Base-by-base conservation (phyloP, 176 grass and related monocot genomes). In the Cocos nucifera region DNA sequence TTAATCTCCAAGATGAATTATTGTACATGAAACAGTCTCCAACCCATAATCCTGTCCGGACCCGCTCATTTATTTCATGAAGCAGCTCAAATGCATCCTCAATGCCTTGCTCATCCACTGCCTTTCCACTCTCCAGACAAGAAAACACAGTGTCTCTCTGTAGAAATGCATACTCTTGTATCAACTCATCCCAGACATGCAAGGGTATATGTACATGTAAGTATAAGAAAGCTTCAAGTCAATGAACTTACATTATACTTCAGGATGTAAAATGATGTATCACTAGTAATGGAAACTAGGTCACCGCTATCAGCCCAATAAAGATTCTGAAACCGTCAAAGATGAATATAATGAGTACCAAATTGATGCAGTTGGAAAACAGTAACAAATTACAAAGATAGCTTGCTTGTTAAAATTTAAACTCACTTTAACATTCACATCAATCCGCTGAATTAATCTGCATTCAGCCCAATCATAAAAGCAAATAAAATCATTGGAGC, bases 401-500 rank as follows among this genome's bases (percentile, higher is more conserved):
- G 69, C 16, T 58, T 17, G 30, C 35, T 44, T 44, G 35, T 2
- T 44, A 44, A 44, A 44, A 10, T 14, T 6, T 61, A 3, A 59
- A 80, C 75, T 67, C 54, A 98, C 93, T 76, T 98, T 98, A 21
- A 98, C 93, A 78, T 65, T 92, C 63, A 88, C 93, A 78, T 98
- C 93, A 70, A 98, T 98, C 49, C 87, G 76, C 49, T 87, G 87
- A 70, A 98, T 88, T 69, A 92, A 64, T 55, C 84, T 84, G 59
- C 93, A 98, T 64, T 98, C 84, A 88, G 70, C 76, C 93, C 93
- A 98, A 50, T 98, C 93, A 91, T 92, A 98, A 77, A 98, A 92
- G 67, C 93, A 98, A 78, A 98, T 98, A 56, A 98, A 98, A 22
- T 98, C 93, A 86, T 78, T 88, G 19, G 87, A 98, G 78, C 93